Conservation (phyloP, 768 basidiomycete genomes). For the Clitopilus hobsonii region DNA sequence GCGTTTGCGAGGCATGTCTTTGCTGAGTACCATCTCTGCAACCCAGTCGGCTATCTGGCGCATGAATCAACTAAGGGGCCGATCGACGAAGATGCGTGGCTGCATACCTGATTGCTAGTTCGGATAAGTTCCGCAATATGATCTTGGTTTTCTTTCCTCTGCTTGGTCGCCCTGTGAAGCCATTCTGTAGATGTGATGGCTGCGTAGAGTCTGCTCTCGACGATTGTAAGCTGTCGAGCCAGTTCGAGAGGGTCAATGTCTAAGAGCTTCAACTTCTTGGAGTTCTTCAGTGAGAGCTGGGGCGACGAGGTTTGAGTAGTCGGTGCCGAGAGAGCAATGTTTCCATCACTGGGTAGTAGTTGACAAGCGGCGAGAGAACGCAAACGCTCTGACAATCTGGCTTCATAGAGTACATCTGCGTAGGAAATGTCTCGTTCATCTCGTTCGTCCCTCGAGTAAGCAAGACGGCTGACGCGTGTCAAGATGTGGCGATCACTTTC, state of each 20-base stretch:
- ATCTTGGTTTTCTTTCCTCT: constrained; percentile 66
- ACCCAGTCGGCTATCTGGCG: constrained; percentile 90
- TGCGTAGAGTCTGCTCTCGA: constrained; percentile 85
- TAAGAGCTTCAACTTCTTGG: constrained; percentile 70
- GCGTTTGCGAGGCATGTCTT: constrained; percentile 80
- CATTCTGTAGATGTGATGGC: constrained; percentile 89
- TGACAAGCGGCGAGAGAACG: no score
- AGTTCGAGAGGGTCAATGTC: constrained; percentile 89
- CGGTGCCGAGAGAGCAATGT: no score
- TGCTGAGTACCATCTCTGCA: constrained; percentile 72
- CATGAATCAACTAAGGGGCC: not conserved
- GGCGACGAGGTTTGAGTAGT: constrained; percentile 60
- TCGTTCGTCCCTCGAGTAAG: no score
- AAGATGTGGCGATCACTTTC: constrained; percentile 83
- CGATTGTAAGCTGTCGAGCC: constrained; percentile 87
- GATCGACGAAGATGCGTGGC: not conserved
- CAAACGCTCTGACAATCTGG: no score
- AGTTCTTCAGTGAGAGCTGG: constrained; percentile 67
- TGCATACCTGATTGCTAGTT: constrained; percentile 75
- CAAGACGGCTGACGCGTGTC: constrained; percentile 76
- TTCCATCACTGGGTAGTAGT: no score
- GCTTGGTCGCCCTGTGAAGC: constrained; percentile 76
- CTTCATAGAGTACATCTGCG: no score
- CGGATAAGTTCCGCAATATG: constrained; percentile 87
- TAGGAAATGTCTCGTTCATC: no score